These are phyloP conservation scores for Dujonia santamariae DNA, from an alignment of 1,139 yeast genomes.

Conservation along the genomic window DNA sequence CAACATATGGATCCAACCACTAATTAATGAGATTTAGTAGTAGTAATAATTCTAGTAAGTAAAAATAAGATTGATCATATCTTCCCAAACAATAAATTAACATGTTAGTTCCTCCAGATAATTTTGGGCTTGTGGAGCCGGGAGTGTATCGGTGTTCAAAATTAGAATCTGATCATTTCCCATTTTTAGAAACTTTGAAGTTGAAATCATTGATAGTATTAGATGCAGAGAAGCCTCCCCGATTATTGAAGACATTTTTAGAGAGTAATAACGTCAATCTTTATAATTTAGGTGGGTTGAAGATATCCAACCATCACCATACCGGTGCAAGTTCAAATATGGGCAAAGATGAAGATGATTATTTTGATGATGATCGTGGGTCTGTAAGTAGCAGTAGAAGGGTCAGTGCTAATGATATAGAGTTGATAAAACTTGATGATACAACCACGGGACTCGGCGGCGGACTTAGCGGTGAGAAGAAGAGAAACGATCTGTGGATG, in stretches of 20 bases:
- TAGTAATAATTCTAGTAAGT: neutral
- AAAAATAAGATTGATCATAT: neutral
- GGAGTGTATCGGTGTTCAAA: conserved; percentile 63
- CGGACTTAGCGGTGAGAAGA: conserved; percentile 11
- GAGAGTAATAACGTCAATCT: conserved; percentile 42
- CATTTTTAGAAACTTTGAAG: conserved; percentile 63
- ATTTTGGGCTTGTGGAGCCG: conserved; percentile 73
- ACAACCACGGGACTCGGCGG: conserved; percentile 3
- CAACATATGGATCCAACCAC: too few relatives aligned
- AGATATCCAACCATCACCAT: conserved; percentile 41
- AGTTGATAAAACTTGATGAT: conserved; percentile 6
- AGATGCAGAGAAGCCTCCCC: conserved; percentile 72
- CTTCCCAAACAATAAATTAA: neutral
- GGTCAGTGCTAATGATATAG: conserved; percentile 3
- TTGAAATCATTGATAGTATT: conserved; percentile 57
- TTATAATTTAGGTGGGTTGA: conserved; percentile 44
- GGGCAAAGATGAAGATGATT: conserved; percentile 18
- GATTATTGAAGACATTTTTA: conserved; percentile 47
- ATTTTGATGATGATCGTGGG: conserved; percentile 14
- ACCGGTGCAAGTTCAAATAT: conserved; percentile 21
- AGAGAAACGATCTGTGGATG: conserved; percentile 65
- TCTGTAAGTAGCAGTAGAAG: conserved; percentile 1
- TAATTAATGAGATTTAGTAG: neutral
- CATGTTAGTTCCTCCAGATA: conserved; percentile 79
- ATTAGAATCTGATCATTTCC: conserved; percentile 54